Base-by-base conservation (phyloP, 345 rosid species). In the Lagerstroemia speciosa region DNA sequence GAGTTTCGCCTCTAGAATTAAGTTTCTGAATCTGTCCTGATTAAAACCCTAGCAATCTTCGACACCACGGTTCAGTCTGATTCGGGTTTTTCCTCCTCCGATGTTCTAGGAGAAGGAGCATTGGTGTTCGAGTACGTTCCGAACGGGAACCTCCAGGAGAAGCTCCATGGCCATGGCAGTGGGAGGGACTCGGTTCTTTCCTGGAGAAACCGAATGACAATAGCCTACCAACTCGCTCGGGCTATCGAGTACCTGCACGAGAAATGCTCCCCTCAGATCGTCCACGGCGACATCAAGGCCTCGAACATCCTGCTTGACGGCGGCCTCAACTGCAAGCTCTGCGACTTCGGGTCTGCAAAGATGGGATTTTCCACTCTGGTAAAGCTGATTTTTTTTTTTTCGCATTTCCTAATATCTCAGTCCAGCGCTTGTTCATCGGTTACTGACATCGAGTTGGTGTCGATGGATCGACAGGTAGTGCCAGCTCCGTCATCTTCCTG, bases 321-420 rank as follows among this genome's bases (percentile, higher is more conserved):
- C 67, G 26, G 73, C 16, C 80, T 85, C 50, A 88, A 85, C 72
- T 73, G 86, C 83, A 90, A 90, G 83, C 93, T 92, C 7, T 92
- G 98, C 62, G 98, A 92, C 68, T 89, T 92, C 11, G 95, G 96
- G 29, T 90, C 82, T 17, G 92, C 98, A 3, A 92, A 82, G 67
- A 85, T 90, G 78, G 98, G 98, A 2, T 92, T 92, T 66, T 90
- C 96, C 0, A 84, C 96, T 0, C 74, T 78, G 63, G 63, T 58
- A 58, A 7, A 10, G 63, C 14, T 10, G n/a, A n/a, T n/a, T n/a
- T n/a, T n/a, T n/a, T n/a, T n/a, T n/a, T n/a, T n/a, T n/a, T n/a
- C n/a, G n/a, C n/a, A n/a, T n/a, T n/a, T n/a, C n/a, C n/a, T n/a
- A 11, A 24, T 8, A 26, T 24, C 60, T 8, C 60, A 10, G 30